Base-by-base conservation (phyloP, 73 alveolate genomes). In the Effrenium voratum region DNA sequence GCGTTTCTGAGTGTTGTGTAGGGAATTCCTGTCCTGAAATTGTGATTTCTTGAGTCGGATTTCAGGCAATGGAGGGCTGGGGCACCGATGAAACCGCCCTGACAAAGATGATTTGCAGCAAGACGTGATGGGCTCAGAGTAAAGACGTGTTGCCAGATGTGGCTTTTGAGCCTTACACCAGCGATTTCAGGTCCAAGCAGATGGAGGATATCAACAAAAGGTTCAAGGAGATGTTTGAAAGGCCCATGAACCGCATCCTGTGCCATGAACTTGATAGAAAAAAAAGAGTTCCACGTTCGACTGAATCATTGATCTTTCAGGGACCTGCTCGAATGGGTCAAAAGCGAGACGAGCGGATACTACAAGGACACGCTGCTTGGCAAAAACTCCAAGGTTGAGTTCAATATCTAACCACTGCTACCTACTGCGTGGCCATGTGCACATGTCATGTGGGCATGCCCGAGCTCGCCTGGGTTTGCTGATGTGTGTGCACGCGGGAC, bases 261-360 rank as follows among this genome's bases (percentile, higher is more conserved):
- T n/a, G n/a, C n/a, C n/a, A n/a, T n/a, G n/a, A n/a, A n/a, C n/a
- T n/a, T n/a, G n/a, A n/a, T n/a, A n/a, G n/a, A n/a, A n/a, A n/a
- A n/a, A n/a, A n/a, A n/a, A n/a, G n/a, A n/a, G n/a, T n/a, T n/a
- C n/a, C n/a, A n/a, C n/a, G n/a, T n/a, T n/a, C n/a, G n/a, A n/a
- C n/a, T n/a, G n/a, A n/a, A n/a, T n/a, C n/a, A n/a, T n/a, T n/a
- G n/a, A 36, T 72, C 82, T 72, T 22, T 19, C 96, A 90, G 96
- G 96, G 96, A 90, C 46, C 36, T 90, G 86, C 96, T 90, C 87
- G 96, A 90, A 55, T 90, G 96, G 96, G 96, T 90, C 50, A 77
- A 90, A 55, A 90, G 96, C 34, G 96, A 90, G 50, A 90, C 96
- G 76, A 90, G 96, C 16, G 96, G 96, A 36, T 90, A 90, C 57